Conservation (phyloP, 192 early-diverging fungal species). For the Cetraspora pellucida region DNA sequence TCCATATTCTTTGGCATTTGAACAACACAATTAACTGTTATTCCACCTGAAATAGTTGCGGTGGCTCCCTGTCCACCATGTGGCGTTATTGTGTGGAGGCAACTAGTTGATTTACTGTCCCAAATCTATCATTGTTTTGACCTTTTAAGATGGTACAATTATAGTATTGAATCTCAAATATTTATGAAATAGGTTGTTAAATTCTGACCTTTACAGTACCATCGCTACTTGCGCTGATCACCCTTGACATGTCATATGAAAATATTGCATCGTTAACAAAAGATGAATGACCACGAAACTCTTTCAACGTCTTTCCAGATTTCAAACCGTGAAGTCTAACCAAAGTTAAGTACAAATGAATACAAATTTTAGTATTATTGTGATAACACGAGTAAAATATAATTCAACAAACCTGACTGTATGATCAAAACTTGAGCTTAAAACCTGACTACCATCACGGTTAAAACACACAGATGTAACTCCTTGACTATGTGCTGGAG, state of each 20-base stretch:
- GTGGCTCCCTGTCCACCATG: constrained; percentile 47
- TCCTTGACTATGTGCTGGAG: constrained; percentile 82
- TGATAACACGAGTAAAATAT: not conserved
- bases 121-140: constrained; percentile 67
- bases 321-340: constrained; percentile 85
- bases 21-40: constrained; percentile 61
- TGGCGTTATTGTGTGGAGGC: constrained; percentile 63
- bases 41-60: constrained; percentile 53
- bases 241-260: constrained; percentile 64
- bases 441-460: constrained; percentile 75
- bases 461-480: constrained; percentile 81
- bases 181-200: not conserved
- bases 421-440: constrained; percentile 80
- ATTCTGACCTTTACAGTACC: constrained; percentile 76
- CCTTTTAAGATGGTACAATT: not conserved
- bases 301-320: constrained; percentile 88
- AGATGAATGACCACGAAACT: constrained; percentile 90
- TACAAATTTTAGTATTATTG: not conserved
- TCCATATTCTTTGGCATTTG: constrained; percentile 65
- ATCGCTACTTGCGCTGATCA: constrained; percentile 84
- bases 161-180: not conserved
- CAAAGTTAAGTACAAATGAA: not conserved
- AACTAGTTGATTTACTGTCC: constrained; percentile 79
- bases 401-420: constrained; percentile 58
- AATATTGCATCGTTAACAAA: constrained; percentile 83